phyloP scores from a whole-genome alignment of 2,329 filamentous ascomycete genomes.

The Fusarium sacchari region DNA sequence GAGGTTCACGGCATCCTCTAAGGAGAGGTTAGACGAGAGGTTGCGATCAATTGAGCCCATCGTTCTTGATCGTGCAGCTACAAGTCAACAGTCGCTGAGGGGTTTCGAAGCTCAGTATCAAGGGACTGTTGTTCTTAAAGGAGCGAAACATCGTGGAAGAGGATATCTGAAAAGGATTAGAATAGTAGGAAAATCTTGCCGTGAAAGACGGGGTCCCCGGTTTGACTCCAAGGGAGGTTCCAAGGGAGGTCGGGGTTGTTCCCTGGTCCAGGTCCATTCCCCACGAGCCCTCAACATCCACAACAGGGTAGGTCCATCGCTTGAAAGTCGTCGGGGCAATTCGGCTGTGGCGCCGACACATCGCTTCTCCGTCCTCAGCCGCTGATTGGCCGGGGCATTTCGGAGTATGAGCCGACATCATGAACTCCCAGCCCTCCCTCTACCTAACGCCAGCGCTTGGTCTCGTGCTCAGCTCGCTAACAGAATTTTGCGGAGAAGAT shows the following conservation, averaged over 20 bases:
- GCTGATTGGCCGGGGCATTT: background rate
- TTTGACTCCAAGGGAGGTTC: background rate
- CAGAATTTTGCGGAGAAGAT: background rate
- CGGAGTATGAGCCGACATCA: background rate
- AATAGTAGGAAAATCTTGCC: background rate
- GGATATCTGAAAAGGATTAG: background rate
- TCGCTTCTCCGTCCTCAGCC: too few relatives aligned
- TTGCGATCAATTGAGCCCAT: background rate
- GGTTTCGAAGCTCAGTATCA: too few relatives aligned
- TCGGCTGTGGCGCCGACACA: background rate
- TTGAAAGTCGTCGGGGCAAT: background rate
- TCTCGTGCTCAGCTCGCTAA: background rate
- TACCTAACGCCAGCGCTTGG: background rate
- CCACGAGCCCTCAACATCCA: background rate
- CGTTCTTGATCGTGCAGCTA: too few relatives aligned
- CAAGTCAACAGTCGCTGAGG: too few relatives aligned
- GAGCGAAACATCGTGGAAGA: background rate
- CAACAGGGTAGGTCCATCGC: background rate
- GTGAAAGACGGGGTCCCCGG: background rate
- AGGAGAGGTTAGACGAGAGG: background rate
- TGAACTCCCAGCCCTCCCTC: background rate
- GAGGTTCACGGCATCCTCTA: background rate
- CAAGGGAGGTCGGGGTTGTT: background rate
- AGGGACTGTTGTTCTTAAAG: too few relatives aligned
- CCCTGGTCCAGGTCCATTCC: background rate